phyloP scores from a whole-genome alignment of 805 yeast genomes.

The Hanseniaspora clermontiae region DNA sequence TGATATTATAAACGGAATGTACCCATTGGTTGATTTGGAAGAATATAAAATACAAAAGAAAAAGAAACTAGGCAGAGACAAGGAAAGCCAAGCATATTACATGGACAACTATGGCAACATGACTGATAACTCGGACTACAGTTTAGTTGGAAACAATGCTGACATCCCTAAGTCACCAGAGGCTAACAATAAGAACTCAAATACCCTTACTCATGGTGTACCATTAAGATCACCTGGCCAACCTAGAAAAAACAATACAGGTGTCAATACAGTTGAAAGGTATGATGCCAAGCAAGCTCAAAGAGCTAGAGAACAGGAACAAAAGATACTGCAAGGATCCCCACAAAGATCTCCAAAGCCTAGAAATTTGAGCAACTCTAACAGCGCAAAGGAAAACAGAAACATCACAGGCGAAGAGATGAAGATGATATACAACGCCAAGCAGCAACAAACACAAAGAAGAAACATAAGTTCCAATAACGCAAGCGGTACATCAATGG shows the following conservation, averaged over 20 bases:
- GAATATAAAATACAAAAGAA: conserved; percentile 45
- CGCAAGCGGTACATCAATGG: neutral
- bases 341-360: conserved; percentile 12
- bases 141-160: conserved; percentile 25
- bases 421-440: conserved; percentile 13
- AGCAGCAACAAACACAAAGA: conserved; percentile 13
- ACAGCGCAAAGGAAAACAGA: conserved; percentile 11
- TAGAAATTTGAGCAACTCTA: conserved; percentile 11
- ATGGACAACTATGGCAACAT: conserved; percentile 16
- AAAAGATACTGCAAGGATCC: conserved; percentile 13
- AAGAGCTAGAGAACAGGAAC: conserved; percentile 12
- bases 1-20: conserved; percentile 53
- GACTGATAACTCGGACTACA: conserved; percentile 27
- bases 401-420: conserved; percentile 5
- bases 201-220: conserved; percentile 55
- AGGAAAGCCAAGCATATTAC: conserved; percentile 21
- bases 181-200: neutral
- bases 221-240: conserved; percentile 95
- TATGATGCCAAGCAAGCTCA: conserved; percentile 11
- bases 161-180: conserved; percentile 21
- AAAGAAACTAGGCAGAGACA: conserved; percentile 23
- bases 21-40: conserved; percentile 48
- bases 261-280: conserved; percentile 26
- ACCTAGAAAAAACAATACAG: conserved; percentile 57
- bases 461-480: conserved; percentile 9